These are phyloP conservation scores for Cyathus striatus DNA, from an alignment of 768 basidiomycete species.

Conservation along the genomic window DNA sequence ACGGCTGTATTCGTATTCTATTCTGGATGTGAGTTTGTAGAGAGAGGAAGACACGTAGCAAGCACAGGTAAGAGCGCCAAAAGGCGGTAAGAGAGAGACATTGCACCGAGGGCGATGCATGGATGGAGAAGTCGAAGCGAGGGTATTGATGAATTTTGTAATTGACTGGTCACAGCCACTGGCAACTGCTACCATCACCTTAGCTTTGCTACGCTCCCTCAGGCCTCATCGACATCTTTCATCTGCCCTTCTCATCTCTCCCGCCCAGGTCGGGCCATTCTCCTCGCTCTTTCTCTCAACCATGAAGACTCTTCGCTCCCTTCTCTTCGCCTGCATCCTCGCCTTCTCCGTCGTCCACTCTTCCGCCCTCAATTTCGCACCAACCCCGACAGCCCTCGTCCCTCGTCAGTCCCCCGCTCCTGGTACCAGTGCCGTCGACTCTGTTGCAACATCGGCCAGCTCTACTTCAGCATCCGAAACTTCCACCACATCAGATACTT, in stretches of 20 bases:
- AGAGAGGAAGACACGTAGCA: too few species aligned
- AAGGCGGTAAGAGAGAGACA: too few species aligned
- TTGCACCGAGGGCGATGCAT: too few species aligned
- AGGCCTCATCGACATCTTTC: not conserved
- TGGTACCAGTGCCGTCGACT: not conserved
- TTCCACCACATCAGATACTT: constrained; percentile 6
- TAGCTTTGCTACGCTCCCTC: too few species aligned
- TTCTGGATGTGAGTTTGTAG: too few species aligned
- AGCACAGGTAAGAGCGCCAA: too few species aligned
- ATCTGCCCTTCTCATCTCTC: not conserved
- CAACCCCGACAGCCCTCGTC: not conserved
- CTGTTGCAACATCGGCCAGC: constrained; percentile 2
- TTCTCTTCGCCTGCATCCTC: constrained; percentile 20
- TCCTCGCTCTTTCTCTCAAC: constrained; percentile 4
- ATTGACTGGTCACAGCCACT: too few species aligned
- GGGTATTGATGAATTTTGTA: too few species aligned
- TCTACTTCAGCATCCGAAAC: constrained; percentile 4
- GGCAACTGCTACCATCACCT: too few species aligned
- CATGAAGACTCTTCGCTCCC: constrained; percentile 19
- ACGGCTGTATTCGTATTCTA: too few species aligned
- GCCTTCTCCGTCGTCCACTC: constrained; percentile 13
- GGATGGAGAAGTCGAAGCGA: too few species aligned
- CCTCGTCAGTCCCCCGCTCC: constrained; percentile 6
- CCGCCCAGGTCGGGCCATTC: constrained; percentile 1
- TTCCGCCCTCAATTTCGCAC: constrained; percentile 10